Percentiles rank a stretch among this genome's conserved stretches.
Evolutionary conservation across 306 rosid genomes (phyloP).

Genomic region (Corylus heterophylla): DNA sequence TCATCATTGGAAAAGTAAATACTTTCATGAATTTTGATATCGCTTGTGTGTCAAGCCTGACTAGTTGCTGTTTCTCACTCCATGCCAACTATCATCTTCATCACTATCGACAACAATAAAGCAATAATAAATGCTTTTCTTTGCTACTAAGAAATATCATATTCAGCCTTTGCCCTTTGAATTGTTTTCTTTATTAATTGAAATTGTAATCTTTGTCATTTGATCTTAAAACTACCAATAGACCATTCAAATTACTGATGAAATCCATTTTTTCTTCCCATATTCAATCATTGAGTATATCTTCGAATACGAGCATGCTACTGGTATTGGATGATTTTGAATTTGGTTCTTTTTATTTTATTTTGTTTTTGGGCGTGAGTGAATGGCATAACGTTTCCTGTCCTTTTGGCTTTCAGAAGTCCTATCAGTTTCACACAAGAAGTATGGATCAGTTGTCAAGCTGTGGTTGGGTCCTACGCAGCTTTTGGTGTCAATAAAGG

Average conservation of each 20-base stretch:
- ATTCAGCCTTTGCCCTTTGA: not conserved
- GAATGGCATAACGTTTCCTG: not conserved
- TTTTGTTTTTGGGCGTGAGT: not conserved
- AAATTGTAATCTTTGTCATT: not conserved
- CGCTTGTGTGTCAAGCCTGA: not conserved
- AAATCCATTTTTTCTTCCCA: not conserved
- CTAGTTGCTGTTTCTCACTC: not conserved
- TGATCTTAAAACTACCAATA: not conserved
- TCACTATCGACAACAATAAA: not conserved
- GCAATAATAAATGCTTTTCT: not conserved
- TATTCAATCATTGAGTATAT: not conserved
- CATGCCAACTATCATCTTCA: not conserved
- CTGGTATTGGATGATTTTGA: not conserved
- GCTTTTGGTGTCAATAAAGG: constrained; percentile 80
- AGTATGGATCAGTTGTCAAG: constrained; percentile 69
- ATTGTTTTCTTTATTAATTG: not conserved
- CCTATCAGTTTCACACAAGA: constrained; percentile 58
- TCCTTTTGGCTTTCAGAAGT: constrained; percentile 48
- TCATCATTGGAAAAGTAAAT: not conserved
- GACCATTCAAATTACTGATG: not conserved
- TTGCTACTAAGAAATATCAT: not conserved
- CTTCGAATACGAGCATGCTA: not conserved
- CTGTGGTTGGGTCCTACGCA: constrained; percentile 83
- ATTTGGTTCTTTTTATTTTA: not conserved
- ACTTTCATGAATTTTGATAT: not conserved